Evolutionary conservation across 345 rosid species (phyloP).

Genomic region (Brassica napus): Da-Ae NC_063444.1:11669501-11670000

Average conservation of each 20-base stretch:
- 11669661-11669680: background rate
- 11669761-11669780: background rate
- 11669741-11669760: background rate
- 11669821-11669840: background rate
- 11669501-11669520: no score
- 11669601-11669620: background rate
- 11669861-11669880: conserved; percentile 8
- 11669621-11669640: background rate
- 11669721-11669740: background rate
- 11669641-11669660: background rate
- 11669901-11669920: conserved; percentile 2
- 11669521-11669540: no score
- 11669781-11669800: background rate
- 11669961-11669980: conserved; percentile 30
- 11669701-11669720: background rate
- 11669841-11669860: background rate
- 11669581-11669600: background rate
- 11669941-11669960: background rate
- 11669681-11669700: background rate
- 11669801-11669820: conserved; percentile 24
- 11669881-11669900: conserved; percentile 21
- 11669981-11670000: background rate
- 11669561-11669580: background rate
- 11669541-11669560: no score
- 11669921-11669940: background rate